Evolutionary conservation across 768 basidiomycete genomes (phyloP), one percentile per base, ranked within the genome.

Genomic region (Suillus ampliporus): DNA sequence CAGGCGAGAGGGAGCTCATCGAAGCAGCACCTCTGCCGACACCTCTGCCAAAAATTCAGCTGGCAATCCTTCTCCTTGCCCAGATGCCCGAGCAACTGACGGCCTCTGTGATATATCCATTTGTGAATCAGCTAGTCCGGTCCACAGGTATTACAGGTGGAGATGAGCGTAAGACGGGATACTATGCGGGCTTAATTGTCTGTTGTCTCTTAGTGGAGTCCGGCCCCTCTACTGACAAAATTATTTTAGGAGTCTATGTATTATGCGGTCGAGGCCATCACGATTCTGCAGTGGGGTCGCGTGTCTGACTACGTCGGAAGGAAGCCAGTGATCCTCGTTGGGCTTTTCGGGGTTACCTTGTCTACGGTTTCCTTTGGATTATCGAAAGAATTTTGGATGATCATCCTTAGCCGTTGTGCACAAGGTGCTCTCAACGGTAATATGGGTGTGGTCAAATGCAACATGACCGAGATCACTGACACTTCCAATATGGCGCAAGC

Each of bases 141-240:
- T 76, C 79, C n/a, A 79, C 79, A 10, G 81, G 80, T 0, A 72
- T 83, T 9, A 83, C 79, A 10, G 67, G 72, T 6, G 81, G 82
- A 5, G 79, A 83, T 59, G 82, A 83, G 62, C 72, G 68, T 4
- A 80, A 76, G 59, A 82, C 77, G 5, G 82, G 82, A 0, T 84
- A 83, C 67, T 84, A 80, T 70, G 82, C 81, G 51, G 83, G 82
- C 7, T 59, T 84, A 38, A 79, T 84, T 35, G 83, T 83, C 13
- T 53, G 60, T 57, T 37, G 15, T 60, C 26, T 61, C 37, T 38
- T 7, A 34, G 5, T 1, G 26, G 28, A 28, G 11, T 28, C 17
- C 10, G 4, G 13, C 31, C 41, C 38, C n/a, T 9, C 26, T 8
- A 15, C 41, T 57, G 31, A 37, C 53, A 11, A 58, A 35, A n/a